Base-by-base conservation (phyloP, 1,284 basidiomycete genomes). In the Malassezia japonica region DNA sequence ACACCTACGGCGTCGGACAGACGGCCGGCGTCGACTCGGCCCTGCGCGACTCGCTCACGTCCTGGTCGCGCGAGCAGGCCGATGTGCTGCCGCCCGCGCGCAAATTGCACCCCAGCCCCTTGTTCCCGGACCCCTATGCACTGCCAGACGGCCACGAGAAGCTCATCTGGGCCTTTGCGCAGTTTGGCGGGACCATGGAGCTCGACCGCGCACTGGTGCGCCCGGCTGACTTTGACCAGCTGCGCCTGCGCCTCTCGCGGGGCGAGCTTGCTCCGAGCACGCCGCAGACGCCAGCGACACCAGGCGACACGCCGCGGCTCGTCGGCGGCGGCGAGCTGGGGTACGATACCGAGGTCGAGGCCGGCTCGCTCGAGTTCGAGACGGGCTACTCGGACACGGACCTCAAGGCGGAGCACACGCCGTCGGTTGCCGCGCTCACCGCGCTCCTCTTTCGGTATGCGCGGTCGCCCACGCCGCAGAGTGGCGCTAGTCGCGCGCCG, bases 101-200 rank as follows among this genome's bases (percentile, higher is more conserved):
- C 16, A 20, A 20, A 16, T 24, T 28, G 15, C 33, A 38, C 13
- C 24, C 21, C 5, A 20, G 24, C 38, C 57, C 63, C 2, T 56
- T 65, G 35, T 63, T 60, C 33, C 63, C 63, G 3, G 36, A 47
- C 4, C 42, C 41, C 5, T 48, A 58, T 25, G 23, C 48, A 5
- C 29, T 61, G 6, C 38, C 63, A 23, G 46, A 77, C 2, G 79
- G 79, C 49, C 78, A 79, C 7, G 84, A 87, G 59, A 75, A 85
- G 10, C 79, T 90, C n/a, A 77, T 90, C 1, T 91, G 89, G 74
- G 82, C 87, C 0, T 90, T 89, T 66, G 85, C 83, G 0, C 87
- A 89, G 61, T 77, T 90, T 23, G 76, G 80, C n/a, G 87, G 87
- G 2, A 79, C 77, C 0, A 76, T 83, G 45, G 77, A 79, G 25